A percentile compares a stretch with the other conserved stretches of the same genome.
phyloP scores from a whole-genome alignment of 495 filamentous ascomycete species.

The Penicillium ochrochloron region DNA sequence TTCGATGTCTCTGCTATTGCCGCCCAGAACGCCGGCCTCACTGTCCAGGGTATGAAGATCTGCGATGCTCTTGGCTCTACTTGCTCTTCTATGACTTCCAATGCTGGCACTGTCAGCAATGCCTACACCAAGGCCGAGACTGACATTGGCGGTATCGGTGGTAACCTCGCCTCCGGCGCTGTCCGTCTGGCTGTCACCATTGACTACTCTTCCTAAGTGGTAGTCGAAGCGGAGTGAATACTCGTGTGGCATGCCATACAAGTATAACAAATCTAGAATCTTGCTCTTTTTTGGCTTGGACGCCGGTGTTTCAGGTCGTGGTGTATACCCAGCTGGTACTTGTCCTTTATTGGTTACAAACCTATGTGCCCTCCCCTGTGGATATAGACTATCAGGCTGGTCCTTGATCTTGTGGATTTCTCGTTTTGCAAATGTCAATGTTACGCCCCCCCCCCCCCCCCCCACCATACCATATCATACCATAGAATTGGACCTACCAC shows the following conservation, averaged over 20 bases:
- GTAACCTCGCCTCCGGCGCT: conserved; percentile 37
- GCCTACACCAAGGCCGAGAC: conserved; percentile 44
- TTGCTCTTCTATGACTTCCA: conserved; percentile 40
- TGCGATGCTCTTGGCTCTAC: conserved; percentile 32
- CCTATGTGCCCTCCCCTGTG: conserved; percentile 9
- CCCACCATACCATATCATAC: background rate
- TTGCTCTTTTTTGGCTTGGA: conserved; percentile 4
- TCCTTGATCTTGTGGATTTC: conserved; percentile 21
- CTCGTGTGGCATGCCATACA: conserved; percentile 11
- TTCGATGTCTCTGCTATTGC: conserved; percentile 49
- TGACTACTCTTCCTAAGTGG: conserved; percentile 25
- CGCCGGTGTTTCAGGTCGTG: conserved; percentile 13
- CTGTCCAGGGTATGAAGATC: conserved; percentile 43
- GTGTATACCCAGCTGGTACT: conserved; percentile 28
- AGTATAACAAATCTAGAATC: conserved; percentile 10
- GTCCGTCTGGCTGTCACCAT: conserved; percentile 37
- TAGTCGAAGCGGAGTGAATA: conserved; percentile 13
- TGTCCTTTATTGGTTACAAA: conserved; percentile 12
- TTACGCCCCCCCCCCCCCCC: background rate
- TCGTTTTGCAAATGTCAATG: conserved; percentile 6
- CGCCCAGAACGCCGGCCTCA: conserved; percentile 38
- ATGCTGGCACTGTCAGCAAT: conserved; percentile 36
- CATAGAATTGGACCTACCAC: conserved; percentile 18
- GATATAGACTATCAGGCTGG: conserved; percentile 34
- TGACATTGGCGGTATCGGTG: conserved; percentile 45